These are phyloP conservation scores for Eutypella sp. DNA, from an alignment of 2,329 filamentous ascomycete species.

Conservation along the genomic window DNA sequence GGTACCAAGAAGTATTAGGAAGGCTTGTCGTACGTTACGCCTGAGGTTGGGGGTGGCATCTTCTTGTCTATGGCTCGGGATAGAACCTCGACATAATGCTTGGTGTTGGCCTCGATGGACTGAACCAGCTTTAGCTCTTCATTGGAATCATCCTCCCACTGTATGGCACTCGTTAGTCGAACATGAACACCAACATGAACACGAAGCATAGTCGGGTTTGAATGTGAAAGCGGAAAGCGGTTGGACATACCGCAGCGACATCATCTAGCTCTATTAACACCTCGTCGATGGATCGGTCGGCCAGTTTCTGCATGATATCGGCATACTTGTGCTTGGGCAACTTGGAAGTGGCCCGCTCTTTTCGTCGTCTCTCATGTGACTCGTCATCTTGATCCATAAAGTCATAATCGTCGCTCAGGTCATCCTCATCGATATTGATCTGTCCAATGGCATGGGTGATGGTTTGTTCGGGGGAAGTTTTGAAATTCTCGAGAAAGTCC, in stretches of 20 bases:
- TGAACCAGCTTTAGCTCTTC: conserved; percentile 70
- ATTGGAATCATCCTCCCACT: conserved; percentile 72
- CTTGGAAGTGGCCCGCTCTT: conserved; percentile 43
- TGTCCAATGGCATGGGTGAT: conserved; percentile 78
- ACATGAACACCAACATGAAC: no score
- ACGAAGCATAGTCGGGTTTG: conserved; percentile 4
- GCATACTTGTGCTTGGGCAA: conserved; percentile 80
- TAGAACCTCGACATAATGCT: conserved; percentile 91
- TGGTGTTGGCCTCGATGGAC: conserved; percentile 84
- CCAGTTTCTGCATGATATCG: conserved; percentile 78
- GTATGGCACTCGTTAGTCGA: conserved; percentile 2
- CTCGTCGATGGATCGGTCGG: conserved; percentile 72
- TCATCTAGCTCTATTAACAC: conserved; percentile 88
- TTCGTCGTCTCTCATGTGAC: conserved; percentile 44
- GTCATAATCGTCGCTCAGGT: conserved; percentile 84
- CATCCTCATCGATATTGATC: conserved; percentile 82
- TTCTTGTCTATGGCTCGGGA: conserved; percentile 83
- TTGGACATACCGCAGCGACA: conserved; percentile 58
- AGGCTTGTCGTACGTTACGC: conserved; percentile 62
- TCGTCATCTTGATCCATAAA: conserved; percentile 81
- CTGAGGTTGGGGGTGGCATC: conserved; percentile 72
- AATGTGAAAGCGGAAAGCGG: conserved; percentile 1
- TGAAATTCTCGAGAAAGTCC: conserved; percentile 83
- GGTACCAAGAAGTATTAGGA: neutral
- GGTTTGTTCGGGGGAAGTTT: conserved; percentile 65